These are phyloP conservation scores for Diaporthe sp. DNA, from an alignment of 2,329 filamentous ascomycete species.

Conservation along the genomic window DNA sequence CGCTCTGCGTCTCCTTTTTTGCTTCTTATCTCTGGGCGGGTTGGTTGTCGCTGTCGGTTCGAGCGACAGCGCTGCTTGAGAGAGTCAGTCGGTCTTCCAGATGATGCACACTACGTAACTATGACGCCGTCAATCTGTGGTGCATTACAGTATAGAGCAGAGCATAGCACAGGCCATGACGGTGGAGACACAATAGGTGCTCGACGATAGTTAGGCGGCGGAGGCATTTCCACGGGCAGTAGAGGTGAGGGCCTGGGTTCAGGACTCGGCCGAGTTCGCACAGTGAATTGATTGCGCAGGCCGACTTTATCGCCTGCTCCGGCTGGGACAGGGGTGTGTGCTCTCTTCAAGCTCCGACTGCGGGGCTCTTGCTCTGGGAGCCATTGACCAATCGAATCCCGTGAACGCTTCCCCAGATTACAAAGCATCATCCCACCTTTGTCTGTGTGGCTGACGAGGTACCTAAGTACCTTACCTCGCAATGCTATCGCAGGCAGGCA, in stretches of 20 bases:
- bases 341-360: conserved; percentile 17
- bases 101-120: not conserved
- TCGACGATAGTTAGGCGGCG: not conserved
- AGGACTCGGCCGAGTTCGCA: conserved; percentile 21
- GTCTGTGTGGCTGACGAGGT: not conserved
- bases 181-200: too few species aligned
- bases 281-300: conserved; percentile 22
- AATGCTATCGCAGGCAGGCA: too few species aligned
- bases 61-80: not conserved
- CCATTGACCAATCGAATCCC: conserved; percentile 2
- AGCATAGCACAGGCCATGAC: not conserved
- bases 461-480: not conserved
- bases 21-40: not conserved
- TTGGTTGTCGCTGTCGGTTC: not conserved
- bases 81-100: not conserved
- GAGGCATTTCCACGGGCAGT: too few species aligned
- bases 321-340: not conserved
- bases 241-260: not conserved
- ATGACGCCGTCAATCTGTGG: not conserved
- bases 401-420: conserved; percentile 10
- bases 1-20: not conserved
- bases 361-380: not conserved
- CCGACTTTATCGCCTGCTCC: not conserved
- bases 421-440: conserved; percentile 15
- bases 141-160: not conserved